Conservation (phyloP, 768 basidiomycete species). For the Boletus rufocinnamomeus region DNA sequence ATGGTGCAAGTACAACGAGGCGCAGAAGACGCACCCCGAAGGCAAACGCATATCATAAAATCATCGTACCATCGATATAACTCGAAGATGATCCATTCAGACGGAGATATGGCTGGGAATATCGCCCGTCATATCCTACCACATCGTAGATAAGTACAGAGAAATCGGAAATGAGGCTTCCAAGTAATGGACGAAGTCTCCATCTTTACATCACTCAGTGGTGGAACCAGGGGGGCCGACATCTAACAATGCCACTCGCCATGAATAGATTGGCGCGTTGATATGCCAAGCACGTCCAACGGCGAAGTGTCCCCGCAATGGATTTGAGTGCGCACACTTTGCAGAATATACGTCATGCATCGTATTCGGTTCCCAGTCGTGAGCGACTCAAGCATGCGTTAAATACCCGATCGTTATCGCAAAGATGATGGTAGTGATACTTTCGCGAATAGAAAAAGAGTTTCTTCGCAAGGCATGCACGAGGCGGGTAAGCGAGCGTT, state of each 20-base stretch:
- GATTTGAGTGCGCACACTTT: neutral
- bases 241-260: neutral
- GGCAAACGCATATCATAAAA: neutral
- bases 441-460: neutral
- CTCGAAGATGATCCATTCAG: neutral
- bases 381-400: neutral
- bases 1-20: neutral
- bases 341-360: neutral
- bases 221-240: neutral
- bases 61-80: neutral
- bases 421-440: neutral
- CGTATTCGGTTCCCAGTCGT: neutral
- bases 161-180: neutral
- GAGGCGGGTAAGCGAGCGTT: neutral
- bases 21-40: neutral
- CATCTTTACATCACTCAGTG: neutral
- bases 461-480: neutral
- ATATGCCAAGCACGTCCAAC: neutral
- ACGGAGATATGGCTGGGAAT: conserved; percentile 5
- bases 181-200: neutral
- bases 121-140: neutral
- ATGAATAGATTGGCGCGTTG: neutral
- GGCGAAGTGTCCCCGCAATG: neutral
- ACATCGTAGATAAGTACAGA: neutral
- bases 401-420: conserved; percentile 1